Evolutionary conservation across 805 yeast species (phyloP), one percentile per base, ranked within the genome.

Genomic region (Torulaspora quercuum): DNA sequence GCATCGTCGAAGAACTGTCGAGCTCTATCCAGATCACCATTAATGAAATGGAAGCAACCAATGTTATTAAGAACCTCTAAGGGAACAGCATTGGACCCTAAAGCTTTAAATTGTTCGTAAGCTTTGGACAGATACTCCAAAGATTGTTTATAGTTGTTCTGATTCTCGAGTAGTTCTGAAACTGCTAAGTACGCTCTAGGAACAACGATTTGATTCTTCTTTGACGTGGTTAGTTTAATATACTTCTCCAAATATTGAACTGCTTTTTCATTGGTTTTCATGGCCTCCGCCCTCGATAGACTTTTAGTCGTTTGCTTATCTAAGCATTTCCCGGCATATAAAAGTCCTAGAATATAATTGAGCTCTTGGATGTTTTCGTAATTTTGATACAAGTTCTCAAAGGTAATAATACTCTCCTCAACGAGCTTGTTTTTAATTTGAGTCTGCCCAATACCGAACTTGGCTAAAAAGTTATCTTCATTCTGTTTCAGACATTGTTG

Each of bases 401-500:
- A 83, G 0, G 95, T 78, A 45, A 89, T 72, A 46, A 82, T 76
- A 8, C 97, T 92, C 56, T 89, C 97, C 50, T 85, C 88, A 7
- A 75, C 56, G 25, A 82, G 75, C 30, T 80, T 80, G 55, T 89
- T 80, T 35, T 78, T 71, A 36, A 82, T 73, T 55, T 87, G 88
- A 2, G 95, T 74, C 58, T 87, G 94, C 1, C 94, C 95, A 40
- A 83, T 72, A 19, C 96, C 97, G 37, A 89, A 67, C 47, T 78
- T 78, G 0, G 96, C 80, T 13, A 82, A 69, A 3, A 80, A 52
- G 49, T 84, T 84, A 32, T 64, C 69, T 24, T 79, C 84, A 53
- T 82, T 78, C 23, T 72, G 64, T 44, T 76, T 78, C 25, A 77
- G 71, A 5, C 97, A 77, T 41, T 78, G 85, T 44, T 80, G 80